Evolutionary conservation across 306 rosid genomes (phyloP), one percentile per base, ranked within the genome.

Genomic region (Fagus crenata): DNA sequence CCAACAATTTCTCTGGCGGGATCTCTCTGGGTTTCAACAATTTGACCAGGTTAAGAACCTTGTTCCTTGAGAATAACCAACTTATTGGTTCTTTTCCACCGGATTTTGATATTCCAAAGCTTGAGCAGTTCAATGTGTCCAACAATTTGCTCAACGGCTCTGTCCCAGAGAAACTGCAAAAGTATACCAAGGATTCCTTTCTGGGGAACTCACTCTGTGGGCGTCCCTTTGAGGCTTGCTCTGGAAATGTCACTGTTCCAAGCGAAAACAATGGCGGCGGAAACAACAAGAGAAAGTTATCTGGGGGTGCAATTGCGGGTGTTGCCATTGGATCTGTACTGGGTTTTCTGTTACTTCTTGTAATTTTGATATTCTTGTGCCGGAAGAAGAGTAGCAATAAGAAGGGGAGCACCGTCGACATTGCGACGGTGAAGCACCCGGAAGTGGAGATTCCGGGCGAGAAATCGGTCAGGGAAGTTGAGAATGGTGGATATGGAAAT

Each of bases 241-340:
- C 85, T 37, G 77, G 84, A 67, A 80, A 75, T 80, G 68, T 65
- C 28, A 77, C 51, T 46, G 55, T 5, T 49, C 54, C 89, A 2
- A 61, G 73, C 69, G 76, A 41, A 7, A 75, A 15, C 32, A 68
- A 68, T 18, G 64, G 69, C 75, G 75, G 39, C 35, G 75, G 71
- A 53, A 69, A 75, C 43, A 73, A 72, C 53, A 87, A 75, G 54
- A 69, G 79, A n/a, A 84, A 80, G 73, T 73, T 89, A 31, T 83
- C 91, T 54, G 88, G 91, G 43, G 89, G 89, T 28, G 89, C 88
- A 32, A 80, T 87, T 60, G 93, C 88, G 13, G 93, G 91, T 36
- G 87, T 89, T 72, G 89, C 84, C 36, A 59, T 87, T 78, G 93
- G 91, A 12, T 84, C 87, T 33, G 88, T 78, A 65, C 77, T 87